Percentiles rank a stretch among this genome's conserved stretches.
phyloP scores from a whole-genome alignment of 176 grass and related monocot genomes.

The Rhipidocladum racemiflorum region DNA sequence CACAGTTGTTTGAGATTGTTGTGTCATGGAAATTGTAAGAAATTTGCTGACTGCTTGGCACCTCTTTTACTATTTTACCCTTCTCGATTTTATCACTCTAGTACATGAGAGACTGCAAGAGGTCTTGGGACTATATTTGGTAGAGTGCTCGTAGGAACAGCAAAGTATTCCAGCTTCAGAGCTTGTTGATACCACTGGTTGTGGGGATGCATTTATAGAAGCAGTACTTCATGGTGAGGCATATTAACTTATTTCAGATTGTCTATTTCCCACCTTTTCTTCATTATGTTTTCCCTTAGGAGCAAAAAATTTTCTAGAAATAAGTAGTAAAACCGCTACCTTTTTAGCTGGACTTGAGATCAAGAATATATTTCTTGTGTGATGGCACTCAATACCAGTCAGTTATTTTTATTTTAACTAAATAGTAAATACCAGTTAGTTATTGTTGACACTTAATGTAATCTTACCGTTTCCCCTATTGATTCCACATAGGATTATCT shows the following conservation, averaged over 20 bases:
- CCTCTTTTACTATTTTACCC: too few species aligned
- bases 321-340: background rate
- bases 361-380: background rate
- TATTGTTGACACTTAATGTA: background rate
- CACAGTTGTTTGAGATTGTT: too few species aligned
- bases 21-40: too few species aligned
- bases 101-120: slow-evolving; percentile 29
- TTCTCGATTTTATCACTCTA: too few species aligned
- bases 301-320: background rate
- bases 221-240: slow-evolving; percentile 44
- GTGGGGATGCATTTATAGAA: slow-evolving; percentile 62
- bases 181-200: slow-evolving; percentile 58
- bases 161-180: slow-evolving; percentile 45
- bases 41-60: too few species aligned
- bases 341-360: background rate
- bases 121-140: slow-evolving; percentile 26
- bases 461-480: background rate
- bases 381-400: background rate
- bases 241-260: background rate
- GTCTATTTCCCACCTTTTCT: background rate
- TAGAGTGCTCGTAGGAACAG: slow-evolving; percentile 47
- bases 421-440: background rate
- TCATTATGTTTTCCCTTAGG: background rate
- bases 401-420: background rate
- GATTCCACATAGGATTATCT: slow-evolving; percentile 29